phyloP scores from a whole-genome alignment of 2,329 filamentous ascomycete species.

The Epichloe sp. region DNA sequence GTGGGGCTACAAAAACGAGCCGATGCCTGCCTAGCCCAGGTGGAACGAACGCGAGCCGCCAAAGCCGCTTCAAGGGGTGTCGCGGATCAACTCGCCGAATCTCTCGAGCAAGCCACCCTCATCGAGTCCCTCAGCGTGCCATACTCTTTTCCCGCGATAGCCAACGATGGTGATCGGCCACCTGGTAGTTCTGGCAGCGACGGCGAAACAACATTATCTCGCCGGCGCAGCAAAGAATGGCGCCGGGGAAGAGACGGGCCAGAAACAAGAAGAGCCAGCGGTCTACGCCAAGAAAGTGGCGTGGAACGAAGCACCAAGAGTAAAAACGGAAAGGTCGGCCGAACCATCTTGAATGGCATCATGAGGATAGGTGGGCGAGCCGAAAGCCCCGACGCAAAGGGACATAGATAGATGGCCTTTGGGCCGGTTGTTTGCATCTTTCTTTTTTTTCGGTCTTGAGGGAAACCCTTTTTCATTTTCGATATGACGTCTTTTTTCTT shows the following conservation, averaged over 20 bases:
- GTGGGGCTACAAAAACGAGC: conserved; percentile 35
- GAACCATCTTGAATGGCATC: conserved; percentile 30
- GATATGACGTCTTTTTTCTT: no score
- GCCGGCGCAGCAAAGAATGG: conserved; percentile 20
- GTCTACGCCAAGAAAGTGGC: conserved; percentile 17
- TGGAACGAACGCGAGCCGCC: conserved; percentile 31
- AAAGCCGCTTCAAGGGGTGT: conserved; percentile 19
- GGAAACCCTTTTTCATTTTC: background rate
- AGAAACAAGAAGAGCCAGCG: conserved; percentile 16
- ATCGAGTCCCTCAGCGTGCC: conserved; percentile 22
- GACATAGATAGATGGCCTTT: conserved; percentile 8
- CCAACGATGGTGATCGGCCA: conserved; percentile 20
- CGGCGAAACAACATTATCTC: conserved; percentile 8
- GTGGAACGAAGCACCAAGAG: conserved; percentile 17
- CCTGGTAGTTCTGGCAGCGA: conserved; percentile 42
- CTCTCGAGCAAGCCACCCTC: conserved; percentile 30
- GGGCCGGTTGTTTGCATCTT: background rate
- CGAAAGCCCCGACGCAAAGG: conserved; percentile 27
- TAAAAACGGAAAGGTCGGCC: conserved; percentile 27
- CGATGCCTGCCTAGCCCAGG: conserved; percentile 35
- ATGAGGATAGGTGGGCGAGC: conserved; percentile 29
- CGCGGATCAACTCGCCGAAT: conserved; percentile 30
- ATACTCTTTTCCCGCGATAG: conserved; percentile 14
- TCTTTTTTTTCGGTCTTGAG: background rate
- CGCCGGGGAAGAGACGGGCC: conserved; percentile 13